These are phyloP conservation scores for Spergularia marina DNA, from an alignment of 148 eudicot species.

Conservation along the genomic window DNA sequence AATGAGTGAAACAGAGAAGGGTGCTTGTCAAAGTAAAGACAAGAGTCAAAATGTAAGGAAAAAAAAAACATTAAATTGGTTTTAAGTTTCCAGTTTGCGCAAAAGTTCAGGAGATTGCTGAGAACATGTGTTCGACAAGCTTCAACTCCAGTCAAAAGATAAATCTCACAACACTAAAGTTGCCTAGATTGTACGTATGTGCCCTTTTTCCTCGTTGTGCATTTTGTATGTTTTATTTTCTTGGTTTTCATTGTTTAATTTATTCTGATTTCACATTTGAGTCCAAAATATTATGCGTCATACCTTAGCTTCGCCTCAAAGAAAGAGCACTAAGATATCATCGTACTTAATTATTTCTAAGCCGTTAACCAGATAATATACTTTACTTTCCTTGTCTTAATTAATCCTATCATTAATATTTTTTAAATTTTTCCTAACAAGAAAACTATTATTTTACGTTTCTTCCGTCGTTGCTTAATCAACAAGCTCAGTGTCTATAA, in stretches of 20 bases:
- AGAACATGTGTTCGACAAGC: slow-evolving; percentile 14
- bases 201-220: neutral
- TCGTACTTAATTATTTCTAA: neutral
- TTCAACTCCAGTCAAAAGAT: slow-evolving; percentile 11
- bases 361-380: neutral
- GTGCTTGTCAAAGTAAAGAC: slow-evolving; percentile 18
- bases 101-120: slow-evolving; percentile 5
- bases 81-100: neutral
- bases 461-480: no score
- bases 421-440: no score
- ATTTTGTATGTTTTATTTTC: neutral
- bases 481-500: no score
- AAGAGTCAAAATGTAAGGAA: slow-evolving; percentile 18
- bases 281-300: neutral
- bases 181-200: no score
- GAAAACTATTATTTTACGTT: no score
- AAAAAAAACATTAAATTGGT: neutral
- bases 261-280: neutral
- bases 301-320: slow-evolving; percentile 13
- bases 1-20: neutral
- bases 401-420: no score
- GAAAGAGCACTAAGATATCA: neutral
- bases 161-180: neutral
- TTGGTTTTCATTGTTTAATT: neutral
- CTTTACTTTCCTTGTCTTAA: neutral